Conservation (phyloP, 306 rosid genomes). For the Begonia loranthoides region DNA sequence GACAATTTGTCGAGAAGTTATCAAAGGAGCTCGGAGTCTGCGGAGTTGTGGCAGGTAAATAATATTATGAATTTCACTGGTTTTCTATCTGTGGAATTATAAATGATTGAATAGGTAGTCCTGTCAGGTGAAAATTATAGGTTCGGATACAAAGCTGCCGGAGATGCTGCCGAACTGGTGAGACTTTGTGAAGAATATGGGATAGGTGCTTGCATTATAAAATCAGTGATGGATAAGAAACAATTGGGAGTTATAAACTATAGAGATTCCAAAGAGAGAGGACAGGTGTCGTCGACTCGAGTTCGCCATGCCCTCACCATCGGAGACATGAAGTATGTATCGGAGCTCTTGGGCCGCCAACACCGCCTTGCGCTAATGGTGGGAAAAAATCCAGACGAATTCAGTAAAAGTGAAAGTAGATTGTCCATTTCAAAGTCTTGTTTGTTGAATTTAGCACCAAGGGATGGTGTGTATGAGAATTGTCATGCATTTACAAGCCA, state of each 20-base stretch:
- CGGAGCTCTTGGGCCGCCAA: slow-evolving; percentile 69
- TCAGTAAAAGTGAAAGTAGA: slow-evolving; percentile 23
- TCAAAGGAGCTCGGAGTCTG: slow-evolving; percentile 60
- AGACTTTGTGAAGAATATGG: slow-evolving; percentile 74
- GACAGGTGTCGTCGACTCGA: slow-evolving; percentile 91
- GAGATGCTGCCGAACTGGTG: slow-evolving; percentile 63
- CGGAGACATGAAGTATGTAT: slow-evolving; percentile 75
- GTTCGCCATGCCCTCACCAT: slow-evolving; percentile 64
- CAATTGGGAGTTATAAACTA: slow-evolving; percentile 22
- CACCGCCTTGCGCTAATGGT: slow-evolving; percentile 60
- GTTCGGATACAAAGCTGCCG: slow-evolving; percentile 92
- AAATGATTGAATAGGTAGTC: slow-evolving; percentile 13
- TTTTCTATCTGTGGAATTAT: background rate
- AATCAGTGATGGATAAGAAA: slow-evolving; percentile 79
- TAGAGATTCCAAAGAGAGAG: slow-evolving; percentile 49
- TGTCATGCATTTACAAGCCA: slow-evolving; percentile 32
- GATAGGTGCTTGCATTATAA: slow-evolving; percentile 62
- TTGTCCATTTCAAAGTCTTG: slow-evolving; percentile 55
- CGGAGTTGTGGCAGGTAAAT: slow-evolving; percentile 84
- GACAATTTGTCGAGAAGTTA: slow-evolving; percentile 72
- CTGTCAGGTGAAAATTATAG: slow-evolving; percentile 82
- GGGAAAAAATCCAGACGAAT: slow-evolving; percentile 23
- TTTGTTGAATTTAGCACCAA: slow-evolving; percentile 69
- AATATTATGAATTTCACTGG: background rate
- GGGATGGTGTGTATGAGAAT: slow-evolving; percentile 72